phyloP scores from a whole-genome alignment of 192 early-diverging fungal species.

The Piromyces sp. region DNA sequence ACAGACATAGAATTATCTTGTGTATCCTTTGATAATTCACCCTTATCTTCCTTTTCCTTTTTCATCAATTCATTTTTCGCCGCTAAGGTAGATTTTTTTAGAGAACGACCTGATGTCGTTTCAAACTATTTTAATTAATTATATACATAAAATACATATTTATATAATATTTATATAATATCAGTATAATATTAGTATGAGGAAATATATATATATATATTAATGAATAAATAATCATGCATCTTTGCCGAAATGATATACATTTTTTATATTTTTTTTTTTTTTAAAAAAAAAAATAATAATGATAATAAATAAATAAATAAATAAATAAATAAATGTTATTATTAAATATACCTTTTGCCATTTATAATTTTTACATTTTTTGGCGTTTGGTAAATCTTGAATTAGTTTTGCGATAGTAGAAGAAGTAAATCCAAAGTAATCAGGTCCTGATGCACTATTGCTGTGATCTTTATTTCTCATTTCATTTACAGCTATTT shows the following conservation, averaged over 20 bases:
- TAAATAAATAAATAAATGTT: not conserved
- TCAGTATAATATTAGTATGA: not conserved
- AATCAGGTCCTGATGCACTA: slow-evolving; percentile 74
- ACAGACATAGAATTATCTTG: not conserved
- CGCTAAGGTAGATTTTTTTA: not conserved
- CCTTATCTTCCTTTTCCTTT: not conserved
- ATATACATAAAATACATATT: no score
- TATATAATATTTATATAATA: not conserved
- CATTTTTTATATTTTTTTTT: not conserved
- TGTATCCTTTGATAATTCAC: not conserved
- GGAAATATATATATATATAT: not conserved
- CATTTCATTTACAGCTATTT: slow-evolving; percentile 55
- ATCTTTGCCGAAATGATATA: no score
- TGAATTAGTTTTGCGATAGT: slow-evolving; percentile 76
- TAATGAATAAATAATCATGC: not conserved
- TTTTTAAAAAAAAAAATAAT: not conserved
- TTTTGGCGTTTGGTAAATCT: slow-evolving; percentile 54
- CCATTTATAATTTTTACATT: slow-evolving; percentile 54
- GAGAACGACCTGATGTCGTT: not conserved
- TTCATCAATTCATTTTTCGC: not conserved
- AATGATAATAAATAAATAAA: no score
- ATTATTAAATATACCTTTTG: slow-evolving; percentile 12
- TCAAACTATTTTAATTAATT: not conserved
- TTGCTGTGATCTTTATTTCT: slow-evolving; percentile 60
- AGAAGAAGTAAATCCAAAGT: slow-evolving; percentile 75